These are phyloP conservation scores for Primulina eburnea DNA, from an alignment of 257 asterid species.

Conservation along the genomic window DNA sequence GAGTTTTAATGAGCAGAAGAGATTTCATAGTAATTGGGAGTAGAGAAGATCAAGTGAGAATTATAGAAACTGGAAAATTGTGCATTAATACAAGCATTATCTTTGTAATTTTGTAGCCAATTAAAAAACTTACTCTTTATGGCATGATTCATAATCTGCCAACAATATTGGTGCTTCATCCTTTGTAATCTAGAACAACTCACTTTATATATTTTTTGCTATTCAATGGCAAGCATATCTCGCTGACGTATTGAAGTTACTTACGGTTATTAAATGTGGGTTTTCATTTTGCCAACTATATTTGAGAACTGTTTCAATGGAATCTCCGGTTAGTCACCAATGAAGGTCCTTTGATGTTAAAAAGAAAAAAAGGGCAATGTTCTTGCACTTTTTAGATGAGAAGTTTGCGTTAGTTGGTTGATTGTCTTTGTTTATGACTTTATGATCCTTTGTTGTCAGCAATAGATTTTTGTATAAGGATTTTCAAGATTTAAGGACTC, in stretches of 20 bases:
- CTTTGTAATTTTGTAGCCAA: neutral
- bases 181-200: neutral
- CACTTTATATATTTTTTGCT: neutral
- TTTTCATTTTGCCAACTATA: neutral
- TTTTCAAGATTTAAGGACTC: neutral
- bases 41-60: too few species aligned
- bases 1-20: neutral
- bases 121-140: neutral
- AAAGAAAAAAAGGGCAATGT: neutral
- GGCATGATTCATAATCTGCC: neutral
- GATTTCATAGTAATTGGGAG: neutral
- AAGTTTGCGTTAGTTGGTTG: neutral
- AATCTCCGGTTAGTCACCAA: neutral
- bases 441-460: neutral
- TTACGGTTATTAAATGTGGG: constrained; percentile 5
- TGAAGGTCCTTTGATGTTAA: neutral
- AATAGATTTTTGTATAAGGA: neutral
- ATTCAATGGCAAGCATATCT: too few species aligned
- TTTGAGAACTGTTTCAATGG: neutral
- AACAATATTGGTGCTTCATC: neutral
- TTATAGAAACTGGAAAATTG: too few species aligned
- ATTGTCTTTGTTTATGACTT: neutral
- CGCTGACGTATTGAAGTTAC: neutral
- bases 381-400: neutral
- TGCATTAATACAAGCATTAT: neutral